Evolutionary conservation across 106 monocot species (phyloP), one percentile per base, ranked within the genome.

Genomic region (Xerophyta viscosa): DNA sequence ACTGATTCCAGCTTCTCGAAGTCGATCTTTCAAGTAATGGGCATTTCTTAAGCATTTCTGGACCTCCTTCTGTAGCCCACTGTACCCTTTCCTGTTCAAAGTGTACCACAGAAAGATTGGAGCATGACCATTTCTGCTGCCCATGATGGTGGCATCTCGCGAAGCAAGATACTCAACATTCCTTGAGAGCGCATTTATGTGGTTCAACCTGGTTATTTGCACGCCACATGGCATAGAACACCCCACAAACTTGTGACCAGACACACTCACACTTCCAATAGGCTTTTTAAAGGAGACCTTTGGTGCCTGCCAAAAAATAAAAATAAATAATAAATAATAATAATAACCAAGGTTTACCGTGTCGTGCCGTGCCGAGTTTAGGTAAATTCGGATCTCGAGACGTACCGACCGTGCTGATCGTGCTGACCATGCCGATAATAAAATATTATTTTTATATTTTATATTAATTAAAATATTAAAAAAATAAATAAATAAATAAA

Each of bases 91-190:
- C 21, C 64, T 14, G 64, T 86, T 91, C n/a, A 91, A 70, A 27
- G 91, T 86, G 71, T 91, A 86, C 91, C 91, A 91, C 27, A 91
- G 82, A 71, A 82, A 86, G 50, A 91, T 66, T 0, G 91, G 86
- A 20, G 86, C 81, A 29, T 91, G 91, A 0, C 91, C 91, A 19
- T 91, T 91, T 24, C 86, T 60, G 63, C 85, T 86, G 14, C 86
- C 85, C 86, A 91, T 85, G 62, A 91, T 91, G 43, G 86, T 91
- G 36, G 91, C 91, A 29, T 91, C 91, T 31, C 91, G 60, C 0
- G 91, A 91, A 11, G 86, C 86, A 11, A 91, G 77, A 46, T 91
- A 91, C 21, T 86, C 86, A 0, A 91, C 81, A 43, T 78, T 86
- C 42, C 86, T 77, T 27, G 91, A 78, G 20, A 91, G 85, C 13